These are phyloP conservation scores for Lipomyces starkeyi DNA, from an alignment of 805 yeast genomes.

Conservation along the genomic window DNA sequence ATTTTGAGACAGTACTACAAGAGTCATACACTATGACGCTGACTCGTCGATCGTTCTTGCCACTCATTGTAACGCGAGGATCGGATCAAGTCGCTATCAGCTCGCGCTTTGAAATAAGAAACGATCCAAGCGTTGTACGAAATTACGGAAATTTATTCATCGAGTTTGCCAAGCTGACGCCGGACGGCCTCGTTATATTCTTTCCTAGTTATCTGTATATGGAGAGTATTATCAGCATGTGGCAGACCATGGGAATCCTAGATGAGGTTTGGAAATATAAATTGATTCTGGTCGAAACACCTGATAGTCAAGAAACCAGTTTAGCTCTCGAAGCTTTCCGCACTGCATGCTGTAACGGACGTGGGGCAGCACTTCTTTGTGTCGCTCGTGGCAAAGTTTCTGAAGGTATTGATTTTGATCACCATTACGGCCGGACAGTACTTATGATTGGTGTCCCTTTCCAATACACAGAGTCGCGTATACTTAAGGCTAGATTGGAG, in stretches of 20 bases:
- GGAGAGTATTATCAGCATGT: conserved; percentile 97
- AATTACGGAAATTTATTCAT: conserved; percentile 92
- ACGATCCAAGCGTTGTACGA: conserved; percentile 96
- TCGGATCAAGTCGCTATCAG: conserved; percentile 97
- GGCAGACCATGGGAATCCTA: conserved; percentile 98
- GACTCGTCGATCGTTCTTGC: conserved; percentile 88
- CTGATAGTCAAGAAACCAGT: conserved; percentile 98
- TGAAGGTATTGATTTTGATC: conserved; percentile 99
- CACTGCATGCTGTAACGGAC: conserved; percentile 94
- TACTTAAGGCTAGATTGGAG: conserved; percentile 91
- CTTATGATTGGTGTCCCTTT: conserved; percentile 99
- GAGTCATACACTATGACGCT: conserved; percentile 96
- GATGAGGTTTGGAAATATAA: conserved; percentile 99
- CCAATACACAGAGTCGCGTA: conserved; percentile 97
- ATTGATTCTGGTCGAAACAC: conserved; percentile 93
- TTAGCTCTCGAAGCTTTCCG: conserved; percentile 93
- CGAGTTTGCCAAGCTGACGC: conserved; percentile 93
- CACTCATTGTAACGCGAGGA: conserved; percentile 95
- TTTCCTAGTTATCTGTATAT: conserved; percentile 96
- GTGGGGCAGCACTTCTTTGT: conserved; percentile 94
- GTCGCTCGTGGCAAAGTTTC: conserved; percentile 99
- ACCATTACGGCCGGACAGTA: conserved; percentile 96
- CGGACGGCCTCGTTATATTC: conserved; percentile 97
- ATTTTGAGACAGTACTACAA: conserved; percentile 90
- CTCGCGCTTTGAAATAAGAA: conserved; percentile 93